Evolutionary conservation across 2,329 filamentous ascomycete genomes (phyloP), one percentile per base, ranked within the genome.

Genomic region (Sporothrix brasiliensis): DNA sequence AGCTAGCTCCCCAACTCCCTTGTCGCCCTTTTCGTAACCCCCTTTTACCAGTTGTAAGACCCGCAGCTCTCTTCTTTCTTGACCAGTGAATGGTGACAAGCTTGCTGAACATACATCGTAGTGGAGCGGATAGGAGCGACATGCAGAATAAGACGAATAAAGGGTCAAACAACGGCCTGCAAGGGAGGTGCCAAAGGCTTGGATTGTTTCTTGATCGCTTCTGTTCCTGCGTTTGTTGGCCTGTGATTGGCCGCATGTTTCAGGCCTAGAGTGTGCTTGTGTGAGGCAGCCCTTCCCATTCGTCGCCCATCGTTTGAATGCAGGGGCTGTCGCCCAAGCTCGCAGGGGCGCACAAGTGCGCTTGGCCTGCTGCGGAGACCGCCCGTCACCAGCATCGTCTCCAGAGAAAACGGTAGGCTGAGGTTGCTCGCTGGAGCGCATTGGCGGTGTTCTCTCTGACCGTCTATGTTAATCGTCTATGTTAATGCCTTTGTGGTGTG

Each of bases 191-290:
- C 39, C 27, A 52, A 65, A 66, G 47, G 58, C 54, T 54, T 52
- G 66, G 47, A 41, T 52, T 73, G 72, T 73, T 73, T 73, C 72
- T 27, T 56, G 63, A 67, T 63, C 49, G 49, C 24, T 52, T 16
- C 16, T 39, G 16, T 27, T 27, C 27, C 21, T 27, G 56, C 34
- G n/a, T 11, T 70, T 63, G n/a, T 19, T 9, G 60, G 14, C n/a
- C 52, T 68, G 44, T 70, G 58, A 73, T 73, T 73, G 72, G 72
- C 54, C 65, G 21, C 14, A n/a, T 58, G 72, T 71, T 72, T 73
- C 41, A 67, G 68, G 41, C 21, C 41, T 39, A 52, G 34, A 34
- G 34, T 30, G 34, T 58, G 52, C 65, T 49, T n/a, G 54, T 24
- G 47, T 50, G 19, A 19, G 1, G 14, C 19, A 6, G 13, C 19